phyloP scores from a whole-genome alignment of 2,329 filamentous ascomycete species.

The Diaporthe sp. region DNA sequence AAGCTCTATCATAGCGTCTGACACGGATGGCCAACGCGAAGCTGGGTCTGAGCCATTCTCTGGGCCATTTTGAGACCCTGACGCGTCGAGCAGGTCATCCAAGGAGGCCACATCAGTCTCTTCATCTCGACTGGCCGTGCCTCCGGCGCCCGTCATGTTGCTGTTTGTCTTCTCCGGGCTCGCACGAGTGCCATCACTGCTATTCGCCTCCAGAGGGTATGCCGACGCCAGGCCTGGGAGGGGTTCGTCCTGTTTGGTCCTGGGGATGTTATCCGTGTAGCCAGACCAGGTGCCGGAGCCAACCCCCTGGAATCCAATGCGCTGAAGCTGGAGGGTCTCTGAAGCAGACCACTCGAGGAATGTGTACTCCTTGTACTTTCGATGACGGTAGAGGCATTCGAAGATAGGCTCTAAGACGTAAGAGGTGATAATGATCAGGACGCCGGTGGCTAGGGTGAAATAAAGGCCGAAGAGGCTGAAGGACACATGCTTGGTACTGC shows the following conservation, averaged over 20 bases:
- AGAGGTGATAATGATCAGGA: not conserved
- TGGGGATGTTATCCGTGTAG: not conserved
- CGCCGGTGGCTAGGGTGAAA: not conserved
- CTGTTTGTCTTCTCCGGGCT: not conserved
- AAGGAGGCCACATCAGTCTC: constrained; percentile 5
- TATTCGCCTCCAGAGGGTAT: not conserved
- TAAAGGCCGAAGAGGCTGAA: constrained; percentile 20
- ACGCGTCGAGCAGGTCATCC: constrained; percentile 1
- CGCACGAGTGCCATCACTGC: not conserved
- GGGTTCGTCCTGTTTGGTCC: not conserved
- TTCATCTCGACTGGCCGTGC: not conserved
- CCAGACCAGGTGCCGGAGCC: not conserved
- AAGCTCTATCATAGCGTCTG: not conserved
- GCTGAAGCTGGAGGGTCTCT: constrained; percentile 1
- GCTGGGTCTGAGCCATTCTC: not conserved
- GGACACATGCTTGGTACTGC: not conserved
- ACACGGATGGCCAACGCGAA: not conserved
- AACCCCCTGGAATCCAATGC: not conserved
- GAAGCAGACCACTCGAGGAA: not conserved
- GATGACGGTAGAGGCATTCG: not conserved
- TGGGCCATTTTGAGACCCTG: not conserved
- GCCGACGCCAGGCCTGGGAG: not conserved
- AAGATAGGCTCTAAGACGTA: constrained; percentile 6
- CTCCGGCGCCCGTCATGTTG: not conserved
- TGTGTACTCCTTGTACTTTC: not conserved